These are phyloP conservation scores for Isoetes taiwanensis DNA, from an alignment of 75 land plant genomes.

Conservation along the genomic window DNA sequence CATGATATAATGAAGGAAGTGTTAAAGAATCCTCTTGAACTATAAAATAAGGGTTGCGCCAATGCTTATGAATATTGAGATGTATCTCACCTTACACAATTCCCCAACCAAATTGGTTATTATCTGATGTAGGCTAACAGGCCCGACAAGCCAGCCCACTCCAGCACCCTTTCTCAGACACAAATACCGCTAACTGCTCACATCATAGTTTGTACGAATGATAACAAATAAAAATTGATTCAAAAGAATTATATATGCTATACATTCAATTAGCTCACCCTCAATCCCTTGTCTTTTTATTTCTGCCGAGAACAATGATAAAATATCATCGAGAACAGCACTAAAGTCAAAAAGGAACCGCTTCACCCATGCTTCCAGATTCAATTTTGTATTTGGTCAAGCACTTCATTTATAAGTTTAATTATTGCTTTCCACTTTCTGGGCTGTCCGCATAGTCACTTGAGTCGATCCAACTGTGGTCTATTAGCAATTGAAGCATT, in stretches of 20 bases:
- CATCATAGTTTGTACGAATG: too few species aligned
- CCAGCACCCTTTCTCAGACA: slow-evolving; percentile 74
- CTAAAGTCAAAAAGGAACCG: slow-evolving; percentile 60
- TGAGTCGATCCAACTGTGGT: slow-evolving; percentile 60
- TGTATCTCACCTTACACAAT: slow-evolving; percentile 62
- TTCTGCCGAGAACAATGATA: slow-evolving; percentile 70
- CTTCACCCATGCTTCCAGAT: slow-evolving; percentile 71
- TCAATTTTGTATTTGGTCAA: slow-evolving; percentile 89
- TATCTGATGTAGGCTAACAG: slow-evolving; percentile 76
- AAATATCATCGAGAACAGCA: slow-evolving; percentile 68
- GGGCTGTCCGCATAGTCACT: slow-evolving; percentile 80
- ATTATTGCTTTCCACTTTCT: slow-evolving; percentile 73
- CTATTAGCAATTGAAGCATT: slow-evolving; percentile 78
- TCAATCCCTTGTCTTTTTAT: slow-evolving; percentile 53
- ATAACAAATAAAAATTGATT: too few species aligned
- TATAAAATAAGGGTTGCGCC: background rate
- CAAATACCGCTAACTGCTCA: slow-evolving; percentile 69
- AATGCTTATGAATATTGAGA: background rate
- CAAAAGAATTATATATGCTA: background rate
- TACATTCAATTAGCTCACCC: slow-evolving; percentile 30
- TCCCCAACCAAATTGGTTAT: slow-evolving; percentile 89
- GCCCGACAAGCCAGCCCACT: slow-evolving; percentile 66
- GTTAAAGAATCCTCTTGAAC: background rate
- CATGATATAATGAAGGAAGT: background rate
- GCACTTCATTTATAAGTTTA: slow-evolving; percentile 73